phyloP scores from a whole-genome alignment of 441 rosid genomes.

The Gossypium aridum region DNA sequence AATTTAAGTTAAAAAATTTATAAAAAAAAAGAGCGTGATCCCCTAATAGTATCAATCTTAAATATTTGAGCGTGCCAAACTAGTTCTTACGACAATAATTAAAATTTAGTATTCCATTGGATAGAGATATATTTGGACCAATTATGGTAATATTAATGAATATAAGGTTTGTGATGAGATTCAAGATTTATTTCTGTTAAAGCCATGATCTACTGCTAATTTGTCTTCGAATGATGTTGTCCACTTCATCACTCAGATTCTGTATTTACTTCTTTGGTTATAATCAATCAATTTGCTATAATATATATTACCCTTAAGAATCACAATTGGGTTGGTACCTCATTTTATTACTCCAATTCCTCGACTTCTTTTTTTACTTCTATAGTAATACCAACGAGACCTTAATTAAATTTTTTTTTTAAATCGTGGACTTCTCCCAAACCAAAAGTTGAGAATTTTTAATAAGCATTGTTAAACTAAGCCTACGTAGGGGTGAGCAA shows the following conservation, averaged over 20 bases:
- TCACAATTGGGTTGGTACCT: not conserved
- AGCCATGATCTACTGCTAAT: not conserved
- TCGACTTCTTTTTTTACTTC: not conserved
- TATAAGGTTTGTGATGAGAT: no score
- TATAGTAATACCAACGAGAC: no score
- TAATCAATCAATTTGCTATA: not conserved
- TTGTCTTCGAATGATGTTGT: not conserved
- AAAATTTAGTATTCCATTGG: not conserved
- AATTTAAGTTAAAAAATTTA: no score
- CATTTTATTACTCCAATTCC: not conserved
- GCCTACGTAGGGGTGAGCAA: fast-evolving
- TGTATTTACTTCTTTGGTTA: not conserved
- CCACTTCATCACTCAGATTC: not conserved
- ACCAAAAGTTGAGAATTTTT: no score
- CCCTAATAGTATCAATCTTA: not conserved
- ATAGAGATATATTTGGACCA: not conserved
- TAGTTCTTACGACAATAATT: not conserved
- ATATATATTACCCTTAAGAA: not conserved
- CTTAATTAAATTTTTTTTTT: no score
- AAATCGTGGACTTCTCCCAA: no score
- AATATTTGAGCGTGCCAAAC: not conserved
- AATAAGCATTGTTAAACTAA: no score
- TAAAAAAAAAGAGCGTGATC: not conserved
- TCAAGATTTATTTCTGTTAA: no score
- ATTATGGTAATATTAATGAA: no score